phyloP scores from a whole-genome alignment of 108 stramenopile genomes.

The Pseudonitzschia multiseries region DNA sequence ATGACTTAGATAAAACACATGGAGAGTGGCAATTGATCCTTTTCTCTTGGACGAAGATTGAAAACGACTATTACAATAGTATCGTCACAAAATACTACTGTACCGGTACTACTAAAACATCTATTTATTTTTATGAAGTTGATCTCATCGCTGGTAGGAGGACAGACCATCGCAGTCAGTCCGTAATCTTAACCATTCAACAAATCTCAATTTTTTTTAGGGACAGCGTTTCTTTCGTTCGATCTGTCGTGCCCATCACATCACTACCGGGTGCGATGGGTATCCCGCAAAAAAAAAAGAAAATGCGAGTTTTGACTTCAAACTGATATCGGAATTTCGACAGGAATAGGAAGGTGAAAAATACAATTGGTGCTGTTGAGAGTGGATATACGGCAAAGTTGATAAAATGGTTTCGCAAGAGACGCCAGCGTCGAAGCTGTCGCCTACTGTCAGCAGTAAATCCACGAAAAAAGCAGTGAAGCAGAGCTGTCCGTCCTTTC shows the following conservation, averaged over 20 bases:
- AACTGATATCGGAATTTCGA: neutral
- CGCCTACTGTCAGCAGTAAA: constrained; percentile 1
- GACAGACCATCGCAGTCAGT: neutral
- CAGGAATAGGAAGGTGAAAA: neutral
- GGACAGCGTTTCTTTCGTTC: neutral
- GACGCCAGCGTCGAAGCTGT: neutral
- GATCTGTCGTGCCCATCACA: neutral
- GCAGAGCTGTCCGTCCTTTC: constrained; percentile 77
- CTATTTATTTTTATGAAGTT: too few relatives aligned
- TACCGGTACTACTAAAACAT: too few relatives aligned
- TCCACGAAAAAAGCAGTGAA: neutral
- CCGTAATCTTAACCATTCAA: neutral
- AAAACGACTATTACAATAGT: too few relatives aligned
- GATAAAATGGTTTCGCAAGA: constrained; percentile 1
- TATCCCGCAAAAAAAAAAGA: neutral
- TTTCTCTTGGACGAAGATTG: too few relatives aligned
- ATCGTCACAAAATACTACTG: too few relatives aligned
- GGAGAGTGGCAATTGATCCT: too few relatives aligned
- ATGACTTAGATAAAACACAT: too few relatives aligned
- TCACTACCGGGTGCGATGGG: neutral
- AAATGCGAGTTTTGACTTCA: neutral
- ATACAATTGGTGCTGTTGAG: neutral
- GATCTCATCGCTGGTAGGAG: too few relatives aligned
- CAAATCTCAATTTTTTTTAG: neutral
- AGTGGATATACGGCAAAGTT: neutral